Base-by-base conservation (phyloP, 1,139 yeast species). In the Taphrina pruni region DNA sequence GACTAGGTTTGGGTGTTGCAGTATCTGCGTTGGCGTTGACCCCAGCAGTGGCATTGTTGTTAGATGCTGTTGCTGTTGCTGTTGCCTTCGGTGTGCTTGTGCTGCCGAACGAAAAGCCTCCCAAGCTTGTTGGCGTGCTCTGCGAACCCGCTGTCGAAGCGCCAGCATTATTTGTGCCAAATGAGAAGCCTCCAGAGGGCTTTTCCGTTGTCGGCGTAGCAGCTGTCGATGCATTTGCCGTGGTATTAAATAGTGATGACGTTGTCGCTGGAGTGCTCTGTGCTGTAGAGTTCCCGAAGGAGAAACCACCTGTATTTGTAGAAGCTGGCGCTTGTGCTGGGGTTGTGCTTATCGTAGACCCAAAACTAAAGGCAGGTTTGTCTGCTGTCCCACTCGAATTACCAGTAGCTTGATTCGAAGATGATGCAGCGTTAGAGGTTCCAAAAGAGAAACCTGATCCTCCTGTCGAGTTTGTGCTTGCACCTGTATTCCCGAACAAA, bases 401-500 rank as follows among this genome's bases (percentile, higher is more conserved):
- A 6, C 41, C 56, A 11, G 55, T 50, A 26, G 68, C 26, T 17
- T 36, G 54, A 21, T 67, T 65, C n/a, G 69, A 41, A 4, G 72
- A 43, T 17, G 67, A 21, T 11, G 71, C 8, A 35, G 60, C 32
- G 6, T 58, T 20, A 36, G 69, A 61, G 32, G 73, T 45, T 60
- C 70, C 52, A 60, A 69, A 36, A 58, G 61, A 35, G 69, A 70
- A 62, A 32, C 71, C 57, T 39, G 68, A 55, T 3, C 69, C 69
- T 51, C 62, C 73, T 65, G 75, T 74, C 65, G 72, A 50, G 41
- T 70, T 66, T n/a, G 73, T 66, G 2, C 75, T 73, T 5, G 74
- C 73, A n/a, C 73, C 72, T 26, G 73, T 52, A 14, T 73, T 60
- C 21, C 55, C 54, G 51, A 62, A 46, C 52, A 65, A 9, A 14